These are phyloP conservation scores for Colletotrichum tropicale DNA, from an alignment of 2,329 filamentous ascomycete species.

Conservation along the genomic window DNA sequence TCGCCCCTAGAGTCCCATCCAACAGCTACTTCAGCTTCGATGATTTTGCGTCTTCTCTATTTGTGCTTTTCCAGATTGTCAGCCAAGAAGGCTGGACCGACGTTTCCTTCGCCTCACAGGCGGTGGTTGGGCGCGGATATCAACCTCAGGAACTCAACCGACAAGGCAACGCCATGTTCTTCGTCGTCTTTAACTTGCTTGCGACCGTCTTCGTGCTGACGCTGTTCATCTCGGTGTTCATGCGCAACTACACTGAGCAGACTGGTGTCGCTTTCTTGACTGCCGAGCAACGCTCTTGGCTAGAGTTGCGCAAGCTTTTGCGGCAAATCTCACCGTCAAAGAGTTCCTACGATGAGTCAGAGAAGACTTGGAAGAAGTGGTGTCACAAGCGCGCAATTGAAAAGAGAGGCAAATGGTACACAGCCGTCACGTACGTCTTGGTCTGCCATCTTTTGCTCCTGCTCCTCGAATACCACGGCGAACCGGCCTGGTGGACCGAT, in stretches of 20 bases:
- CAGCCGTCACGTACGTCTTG: conserved; percentile 77
- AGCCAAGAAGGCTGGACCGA: conserved; percentile 98
- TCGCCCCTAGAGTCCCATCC: conserved; percentile 79
- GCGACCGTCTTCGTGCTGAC: conserved; percentile 97
- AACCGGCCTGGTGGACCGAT: conserved; percentile 72
- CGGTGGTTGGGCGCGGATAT: conserved; percentile 75
- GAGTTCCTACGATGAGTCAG: conserved; percentile 79
- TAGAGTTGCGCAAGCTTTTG: conserved; percentile 90
- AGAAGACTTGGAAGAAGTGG: conserved; percentile 85
- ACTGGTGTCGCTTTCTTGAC: conserved; percentile 96
- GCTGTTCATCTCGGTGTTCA: conserved; percentile 97
- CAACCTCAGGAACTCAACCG: conserved; percentile 75
- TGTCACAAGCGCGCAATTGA: conserved; percentile 94
- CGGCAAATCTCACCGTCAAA: conserved; percentile 95
- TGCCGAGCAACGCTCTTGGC: conserved; percentile 94
- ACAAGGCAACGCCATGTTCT: conserved; percentile 90
- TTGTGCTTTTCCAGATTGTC: conserved; percentile 98
- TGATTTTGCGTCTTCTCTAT: conserved; percentile 89
- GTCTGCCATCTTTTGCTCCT: conserved; percentile 84
- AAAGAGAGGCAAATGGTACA: conserved; percentile 92
- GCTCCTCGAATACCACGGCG: conserved; percentile 83
- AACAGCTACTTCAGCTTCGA: conserved; percentile 94
- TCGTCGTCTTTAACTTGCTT: conserved; percentile 94
- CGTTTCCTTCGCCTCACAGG: conserved; percentile 84
- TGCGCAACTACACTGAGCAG: conserved; percentile 99